Evolutionary conservation across 305 asterid species (phyloP), one percentile per base, ranked within the genome.

Genomic region (Nicotiana rustica): DNA sequence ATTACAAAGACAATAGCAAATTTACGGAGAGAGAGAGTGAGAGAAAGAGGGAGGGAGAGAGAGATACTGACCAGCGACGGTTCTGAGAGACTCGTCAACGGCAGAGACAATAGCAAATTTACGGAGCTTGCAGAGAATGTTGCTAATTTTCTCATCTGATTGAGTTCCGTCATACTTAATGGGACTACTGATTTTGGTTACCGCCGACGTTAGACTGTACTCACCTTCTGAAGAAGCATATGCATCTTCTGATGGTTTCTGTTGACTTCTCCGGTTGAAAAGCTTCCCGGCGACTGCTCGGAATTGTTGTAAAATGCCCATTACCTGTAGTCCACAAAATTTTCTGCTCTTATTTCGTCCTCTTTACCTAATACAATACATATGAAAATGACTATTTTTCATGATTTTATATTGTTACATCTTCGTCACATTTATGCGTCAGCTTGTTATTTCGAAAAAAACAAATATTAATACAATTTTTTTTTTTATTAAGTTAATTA

Each of bases 41-140:
- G 44, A 36, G 6, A 35, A 4, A 41, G 47, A 41, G 57, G 15
- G 19, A 35, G 55, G 61, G 33, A 52, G n/a, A 19, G 78, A 67
- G 59, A 12, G 57, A 59, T 29, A 25, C 83, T 78, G 44, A 84
- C 88, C 80, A 19, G 85, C 35, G 38, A 88, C 80, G 84, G 91
- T 89, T 84, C 85, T 87, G 75, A 91, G 91, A 68, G 92, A 89
- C 60, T 92, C 92, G 44, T 82, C 78, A 41, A 91, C 83, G 81
- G 92, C 91, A 29, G 91, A 84, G 69, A 90, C 93, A 19, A 92
- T 89, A 57, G 92, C 93, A 18, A 89, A 84, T 78, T 86, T 90
- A 7, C 91, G 90, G 52, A 91, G 85, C 82, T 85, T 87, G 90
- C 90, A 86, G 67, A 85, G 81, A 82, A 85, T 85, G 67, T 83